Conservation (phyloP, 2,329 filamentous ascomycete genomes). For the Emydomyces testavorans region DNA sequence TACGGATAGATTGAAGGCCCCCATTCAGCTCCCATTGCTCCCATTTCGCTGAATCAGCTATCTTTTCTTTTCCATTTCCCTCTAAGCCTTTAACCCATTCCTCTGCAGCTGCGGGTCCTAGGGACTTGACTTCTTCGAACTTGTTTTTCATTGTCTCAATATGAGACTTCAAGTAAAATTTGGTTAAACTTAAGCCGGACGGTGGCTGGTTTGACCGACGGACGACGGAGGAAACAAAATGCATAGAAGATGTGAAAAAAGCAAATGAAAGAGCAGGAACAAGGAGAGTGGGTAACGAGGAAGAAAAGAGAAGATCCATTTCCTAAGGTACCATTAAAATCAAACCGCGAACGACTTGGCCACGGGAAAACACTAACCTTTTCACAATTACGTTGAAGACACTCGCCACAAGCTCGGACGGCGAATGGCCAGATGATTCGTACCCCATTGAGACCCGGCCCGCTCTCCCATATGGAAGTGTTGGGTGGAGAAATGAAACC, state of each 20-base stretch:
- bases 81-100: constrained; percentile 72
- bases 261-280: constrained; percentile 59
- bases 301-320: constrained; percentile 54
- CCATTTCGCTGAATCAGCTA: constrained; percentile 56
- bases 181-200: constrained; percentile 45
- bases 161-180: constrained; percentile 54
- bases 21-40: constrained; percentile 56
- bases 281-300: constrained; percentile 48
- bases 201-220: constrained; percentile 42
- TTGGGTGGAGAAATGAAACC: constrained; percentile 19
- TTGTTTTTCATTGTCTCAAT: constrained; percentile 52
- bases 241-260: constrained; percentile 50
- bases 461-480: constrained; percentile 44
- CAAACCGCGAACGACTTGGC: neutral
- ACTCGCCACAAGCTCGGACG: constrained; percentile 54
- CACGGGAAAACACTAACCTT: constrained; percentile 46
- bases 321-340: constrained; percentile 44
- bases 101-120: constrained; percentile 57
- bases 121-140: constrained; percentile 51
- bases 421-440: constrained; percentile 61
- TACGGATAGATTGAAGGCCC: constrained; percentile 18
- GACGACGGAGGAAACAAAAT: constrained; percentile 48
- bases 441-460: constrained; percentile 51
- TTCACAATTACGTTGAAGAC: constrained; percentile 48
- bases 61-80: constrained; percentile 48